Evolutionary conservation across 257 asterid genomes (phyloP), one percentile per base, ranked within the genome.

Genomic region (Petunia secreta): DNA sequence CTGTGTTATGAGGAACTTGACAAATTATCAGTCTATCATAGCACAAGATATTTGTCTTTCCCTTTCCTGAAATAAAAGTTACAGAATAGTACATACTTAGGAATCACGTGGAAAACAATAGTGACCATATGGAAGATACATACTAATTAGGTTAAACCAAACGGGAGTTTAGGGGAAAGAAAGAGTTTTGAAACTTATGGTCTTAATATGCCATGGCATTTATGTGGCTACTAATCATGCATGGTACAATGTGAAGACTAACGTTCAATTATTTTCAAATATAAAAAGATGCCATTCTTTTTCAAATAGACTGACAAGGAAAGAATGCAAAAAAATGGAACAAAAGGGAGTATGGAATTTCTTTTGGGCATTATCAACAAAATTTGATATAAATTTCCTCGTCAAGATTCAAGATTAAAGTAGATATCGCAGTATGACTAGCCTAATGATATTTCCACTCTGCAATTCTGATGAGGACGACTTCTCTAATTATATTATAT

Each of bases 341-440:
- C 37, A 66, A 66, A 2, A 39, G 75, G 50, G 37, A 66, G 53
- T 69, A 69, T 16, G 41, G 59, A 71, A 48, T 48, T 34, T 71
- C 6, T 71, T 71, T 71, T 50, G 25, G 16, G 50, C 77, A 25
- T 11, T 34, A 69, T 71, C 60, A 71, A 71, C 77, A 46, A 59
- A 71, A 48, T 34, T 25, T 34, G 62, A 48, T 48, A 71, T 10
- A 25, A 71, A 48, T 71, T 50, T 71, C 62, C 60, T 50, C 58
- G 11, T 71, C 77, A 71, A 71, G 44, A 34, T 50, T 71, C 77
- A 71, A 71, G 44, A 34, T 50, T 48, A 71, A 71, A 48, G 77
- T 48, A 25, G 58, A 71, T 34, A 71, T 25, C 77, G 2, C 34
- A 71, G 43, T 46, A 46, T 69, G 59, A 46, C 41, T 69, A 69